Base-by-base conservation (phyloP, 2,329 filamentous ascomycete species). In the Keithomyces neogunnii region DNA sequence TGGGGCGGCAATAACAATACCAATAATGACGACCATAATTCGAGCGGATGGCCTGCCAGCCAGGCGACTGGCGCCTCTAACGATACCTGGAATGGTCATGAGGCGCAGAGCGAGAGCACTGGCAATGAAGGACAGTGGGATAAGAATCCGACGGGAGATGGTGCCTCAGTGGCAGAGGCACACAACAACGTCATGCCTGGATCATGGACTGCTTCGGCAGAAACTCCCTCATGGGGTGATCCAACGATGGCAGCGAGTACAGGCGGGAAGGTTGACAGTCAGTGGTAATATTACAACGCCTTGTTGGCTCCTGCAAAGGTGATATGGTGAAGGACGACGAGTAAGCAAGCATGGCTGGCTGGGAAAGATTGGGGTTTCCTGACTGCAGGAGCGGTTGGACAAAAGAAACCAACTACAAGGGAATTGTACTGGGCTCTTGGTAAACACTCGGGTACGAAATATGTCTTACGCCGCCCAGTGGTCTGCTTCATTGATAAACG, bases 171-270 rank as follows among this genome's bases (percentile, higher is more conserved):
- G 7, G 40, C 28, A 2, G 40, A 51, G 8, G 32, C 47, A 8
- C 40, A 44, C 40, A 44, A 55, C 51, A 67, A 63, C 32, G 58
- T 64, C 32, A 67, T 68, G 64, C 67, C 67, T 10, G 66, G 65
- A 2, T 57, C 59, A 2, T 68, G 65, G 64, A 54, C 55, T 5
- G 53, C 58, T 0, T 31, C 51, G 7, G 47, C 59, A 10, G 46
- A 53, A 5, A n/a, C 32, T 4, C 51, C 56, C 2, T n/a, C 53
- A 0, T 70, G 66, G 67, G 62, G 52, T 13, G 67, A 70, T 54
- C 3, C 50, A 0, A 57, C 57, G 3, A 59, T 63, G 52, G 67
- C 67, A 26, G 65, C 55, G 6, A 62, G 62, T n/a, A 67, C 68
- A 0, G 45, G 57, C 1, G 67, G 67, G 1, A 19, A 51, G n/a